Evolutionary conservation across 83 land plant genomes (phyloP), one percentile per base, ranked within the genome.

Genomic region (Diphasiastrum complanatum): DNA sequence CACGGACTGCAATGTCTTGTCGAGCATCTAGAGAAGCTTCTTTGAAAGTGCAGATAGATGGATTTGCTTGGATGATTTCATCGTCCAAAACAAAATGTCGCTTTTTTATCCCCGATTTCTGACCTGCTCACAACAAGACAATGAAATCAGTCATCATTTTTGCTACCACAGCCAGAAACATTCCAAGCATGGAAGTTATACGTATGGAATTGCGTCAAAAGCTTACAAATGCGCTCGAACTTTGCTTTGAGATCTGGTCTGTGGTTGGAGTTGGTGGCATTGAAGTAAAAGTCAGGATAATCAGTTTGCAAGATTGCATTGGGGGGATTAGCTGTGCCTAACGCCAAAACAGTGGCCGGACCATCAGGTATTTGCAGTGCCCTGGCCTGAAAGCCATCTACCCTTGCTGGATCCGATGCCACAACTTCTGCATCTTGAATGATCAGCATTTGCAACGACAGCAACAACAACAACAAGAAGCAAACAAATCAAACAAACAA

Each of bases 261-360:
- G 4, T 59, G 25, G 5, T 20, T 33, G 61, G 25, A 34, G 20
- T 59, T 33, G 12, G 37, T 27, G 52, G 36, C 30, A 20, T 59
- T 31, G 33, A 59, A 59, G 61, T 24, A 59, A 18, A 59, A 35
- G 52, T 59, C 61, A 37, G 61, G 61, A 45, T 59, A 59, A 14
- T 4, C 24, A 45, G 47, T 59, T 45, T 59, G 61, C 2, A 5
- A 4, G 46, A 59, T 33, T n/a, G 12, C 61, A 5, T 25, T 59
- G 55, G 61, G 61, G 12, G 61, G 61, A 14, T 33, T 45, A 20
- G 61, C 61, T 2, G 45, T 59, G 47, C 61, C 61, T 4, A 59
- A 33, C 47, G 37, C 61, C 45, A 59, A 45, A 4, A 59, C 61
- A 4, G 61, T 59, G 6, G 61, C 61, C 2, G 61, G 61, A 4